Base-by-base conservation (phyloP, 768 basidiomycete genomes). In the Saitozyma podzolica region DNA sequence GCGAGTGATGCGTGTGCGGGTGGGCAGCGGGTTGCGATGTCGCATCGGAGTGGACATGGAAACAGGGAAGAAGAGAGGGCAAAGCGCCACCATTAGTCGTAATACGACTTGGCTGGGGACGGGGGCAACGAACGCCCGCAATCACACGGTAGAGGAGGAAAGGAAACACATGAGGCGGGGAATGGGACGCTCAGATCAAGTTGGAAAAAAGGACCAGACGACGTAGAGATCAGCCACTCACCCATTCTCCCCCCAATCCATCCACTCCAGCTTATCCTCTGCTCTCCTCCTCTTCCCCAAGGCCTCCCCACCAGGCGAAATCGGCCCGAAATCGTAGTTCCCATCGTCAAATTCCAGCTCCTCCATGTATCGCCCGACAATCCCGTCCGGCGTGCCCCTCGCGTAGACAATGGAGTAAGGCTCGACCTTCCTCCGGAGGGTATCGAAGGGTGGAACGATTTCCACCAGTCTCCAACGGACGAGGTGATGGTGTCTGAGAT, bases 311-410 rank as follows among this genome's bases (percentile, higher is more conserved):
- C 59, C 64, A 45, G 66, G 49, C 37, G 61, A 63, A 8, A 70
- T 8, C 39, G 45, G n/a, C 6, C 70, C 70, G 48, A 75, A 75
- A 62, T 75, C 73, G n/a, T 59, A 49, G 11, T 64, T 53, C 13
- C 73, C 73, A 61, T 75, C 73, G 60, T 75, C 70, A 49, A 29
- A 62, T 51, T 75, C 72, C 55, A 76, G 41, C 50, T 76, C 74
- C 47, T 76, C 74, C 72, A 76, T 73, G 54, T 76, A 76, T 20
- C 74, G 17, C 9, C 74, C 74, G 6, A 76, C 64, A 11, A 76
- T 69, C 8, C 74, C 74, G 42, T 73, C 69, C 2, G 65, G 61
- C 16, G 62, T 66, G 5, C 74, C 74, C 40, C 61, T 64, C 29
- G 73, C 63, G 50, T 71, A 71, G 37, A 76, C 64, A 51, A 76